Conservation (phyloP, 495 filamentous ascomycete species). For the Platismatia glauca region DNA sequence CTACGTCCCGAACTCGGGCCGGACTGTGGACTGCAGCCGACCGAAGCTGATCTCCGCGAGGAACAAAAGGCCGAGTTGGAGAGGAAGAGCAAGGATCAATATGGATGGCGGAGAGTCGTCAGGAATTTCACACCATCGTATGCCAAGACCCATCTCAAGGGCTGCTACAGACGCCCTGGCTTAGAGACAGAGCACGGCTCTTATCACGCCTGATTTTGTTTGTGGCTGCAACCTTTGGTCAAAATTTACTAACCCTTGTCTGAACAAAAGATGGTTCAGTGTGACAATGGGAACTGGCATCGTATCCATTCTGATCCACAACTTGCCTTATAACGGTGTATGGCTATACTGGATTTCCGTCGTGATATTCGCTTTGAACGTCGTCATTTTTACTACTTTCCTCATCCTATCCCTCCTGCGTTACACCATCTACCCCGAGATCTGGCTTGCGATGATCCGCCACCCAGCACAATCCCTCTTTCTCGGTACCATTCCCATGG, state of each 20-base stretch:
- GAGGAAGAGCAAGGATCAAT: background rate
- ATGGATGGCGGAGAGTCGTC: slow-evolving; percentile 14
- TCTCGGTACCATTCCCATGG: slow-evolving; percentile 55
- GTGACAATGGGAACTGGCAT: slow-evolving; percentile 61
- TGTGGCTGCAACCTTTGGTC: too few relatives aligned
- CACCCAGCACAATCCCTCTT: slow-evolving; percentile 54
- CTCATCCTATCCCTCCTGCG: slow-evolving; percentile 41
- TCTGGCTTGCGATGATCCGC: slow-evolving; percentile 47
- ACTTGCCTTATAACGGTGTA: slow-evolving; percentile 44
- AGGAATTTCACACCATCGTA: slow-evolving; percentile 21
- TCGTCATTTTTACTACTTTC: slow-evolving; percentile 41
- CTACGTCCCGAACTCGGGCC: background rate
- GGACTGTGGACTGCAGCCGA: background rate
- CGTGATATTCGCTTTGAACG: slow-evolving; percentile 46
- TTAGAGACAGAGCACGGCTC: too few relatives aligned
- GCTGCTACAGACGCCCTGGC: too few relatives aligned
- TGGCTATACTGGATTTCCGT: slow-evolving; percentile 49
- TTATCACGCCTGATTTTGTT: too few relatives aligned
- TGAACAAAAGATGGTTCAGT: slow-evolving; percentile 43
- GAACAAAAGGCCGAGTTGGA: background rate
- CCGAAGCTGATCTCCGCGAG: background rate
- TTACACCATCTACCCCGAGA: slow-evolving; percentile 49
- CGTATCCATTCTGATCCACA: slow-evolving; percentile 50
- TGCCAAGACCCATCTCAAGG: too few relatives aligned
- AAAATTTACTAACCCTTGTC: too few relatives aligned